These are phyloP conservation scores for Akanthomyces uredinophilus DNA, from an alignment of 2,329 filamentous ascomycete genomes.

Conservation along the genomic window DNA sequence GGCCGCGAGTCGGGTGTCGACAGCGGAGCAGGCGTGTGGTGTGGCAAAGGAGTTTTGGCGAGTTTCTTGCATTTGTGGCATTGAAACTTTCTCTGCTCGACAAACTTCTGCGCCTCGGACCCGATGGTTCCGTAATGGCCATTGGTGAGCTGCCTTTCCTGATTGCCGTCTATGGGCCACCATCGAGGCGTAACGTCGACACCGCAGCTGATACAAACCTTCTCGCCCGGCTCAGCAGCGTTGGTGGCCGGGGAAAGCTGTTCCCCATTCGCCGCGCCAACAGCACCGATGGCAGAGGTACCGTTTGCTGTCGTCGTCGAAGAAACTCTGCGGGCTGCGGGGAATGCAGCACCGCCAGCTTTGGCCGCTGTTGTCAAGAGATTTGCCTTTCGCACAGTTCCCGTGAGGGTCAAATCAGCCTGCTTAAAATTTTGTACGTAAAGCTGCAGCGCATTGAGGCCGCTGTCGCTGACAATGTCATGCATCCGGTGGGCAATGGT, in stretches of 20 bases:
- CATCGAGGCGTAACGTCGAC: slow-evolving; percentile 70
- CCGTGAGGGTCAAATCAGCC: slow-evolving; percentile 82
- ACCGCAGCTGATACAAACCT: slow-evolving; percentile 58
- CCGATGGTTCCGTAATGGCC: slow-evolving; percentile 47
- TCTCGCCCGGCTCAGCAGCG: slow-evolving; percentile 39
- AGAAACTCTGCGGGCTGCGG: slow-evolving; percentile 43
- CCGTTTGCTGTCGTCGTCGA: slow-evolving; percentile 45
- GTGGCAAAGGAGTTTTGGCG: slow-evolving; percentile 39
- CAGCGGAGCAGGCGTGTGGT: slow-evolving; percentile 20
- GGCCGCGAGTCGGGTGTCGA: slow-evolving; percentile 1
- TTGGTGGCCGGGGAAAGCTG: slow-evolving; percentile 23
- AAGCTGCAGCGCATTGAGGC: slow-evolving; percentile 75
- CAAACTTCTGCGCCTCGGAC: slow-evolving; percentile 53
- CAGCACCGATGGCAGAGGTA: neutral
- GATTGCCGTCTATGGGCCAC: slow-evolving; percentile 55
- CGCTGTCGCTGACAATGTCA: slow-evolving; percentile 65
- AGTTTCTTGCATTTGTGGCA: slow-evolving; percentile 69
- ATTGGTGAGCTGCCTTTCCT: slow-evolving; percentile 48
- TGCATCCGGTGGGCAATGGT: slow-evolving; percentile 72
- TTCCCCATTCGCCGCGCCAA: slow-evolving; percentile 21
- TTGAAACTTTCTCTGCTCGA: slow-evolving; percentile 58
- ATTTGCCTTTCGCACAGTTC: slow-evolving; percentile 88
- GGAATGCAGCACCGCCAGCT: slow-evolving; percentile 32
- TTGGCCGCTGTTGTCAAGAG: slow-evolving; percentile 63
- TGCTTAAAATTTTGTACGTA: slow-evolving; percentile 91